phyloP scores from a whole-genome alignment of 2,329 filamentous ascomycete species.

The Talaromyces rugulosus region DNA sequence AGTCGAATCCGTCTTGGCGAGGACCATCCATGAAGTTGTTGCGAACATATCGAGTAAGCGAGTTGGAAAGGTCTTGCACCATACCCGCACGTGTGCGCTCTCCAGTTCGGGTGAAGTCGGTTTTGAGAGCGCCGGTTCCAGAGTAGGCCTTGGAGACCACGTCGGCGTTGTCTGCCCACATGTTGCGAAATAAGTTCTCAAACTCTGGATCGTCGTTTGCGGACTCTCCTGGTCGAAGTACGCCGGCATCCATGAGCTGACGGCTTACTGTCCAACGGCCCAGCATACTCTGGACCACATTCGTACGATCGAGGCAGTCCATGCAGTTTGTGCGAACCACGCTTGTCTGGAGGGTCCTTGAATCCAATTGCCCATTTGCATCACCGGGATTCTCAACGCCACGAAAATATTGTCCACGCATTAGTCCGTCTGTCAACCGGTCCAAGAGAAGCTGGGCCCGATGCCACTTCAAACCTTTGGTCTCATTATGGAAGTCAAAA shows the following conservation, averaged over 20 bases:
- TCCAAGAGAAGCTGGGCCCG: constrained; percentile 83
- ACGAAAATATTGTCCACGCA: constrained; percentile 85
- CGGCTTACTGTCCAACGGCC: constrained; percentile 83
- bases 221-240: constrained; percentile 70
- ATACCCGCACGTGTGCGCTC: constrained; percentile 80
- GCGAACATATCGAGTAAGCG: constrained; percentile 78
- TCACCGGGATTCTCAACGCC: constrained; percentile 79
- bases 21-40: constrained; percentile 97
- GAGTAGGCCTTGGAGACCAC: constrained; percentile 90
- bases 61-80: constrained; percentile 82
- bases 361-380: constrained; percentile 67
- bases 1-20: constrained; percentile 88
- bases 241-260: constrained; percentile 78
- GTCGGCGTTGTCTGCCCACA: constrained; percentile 98
- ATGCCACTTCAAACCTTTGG: constrained; percentile 91
- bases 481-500: constrained; percentile 98
- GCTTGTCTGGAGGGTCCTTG: constrained; percentile 75
- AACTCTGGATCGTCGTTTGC: constrained; percentile 79
- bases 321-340: constrained; percentile 98
- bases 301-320: constrained; percentile 97
- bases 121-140: constrained; percentile 95
- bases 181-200: constrained; percentile 87
- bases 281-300: constrained; percentile 96
- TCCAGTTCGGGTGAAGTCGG: constrained; percentile 92
- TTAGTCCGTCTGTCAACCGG: constrained; percentile 69